A percentile compares a stretch with the other conserved stretches of the same genome.
phyloP scores from a whole-genome alignment of 2,329 filamentous ascomycete genomes.

The Aspergillus sp. region DNA sequence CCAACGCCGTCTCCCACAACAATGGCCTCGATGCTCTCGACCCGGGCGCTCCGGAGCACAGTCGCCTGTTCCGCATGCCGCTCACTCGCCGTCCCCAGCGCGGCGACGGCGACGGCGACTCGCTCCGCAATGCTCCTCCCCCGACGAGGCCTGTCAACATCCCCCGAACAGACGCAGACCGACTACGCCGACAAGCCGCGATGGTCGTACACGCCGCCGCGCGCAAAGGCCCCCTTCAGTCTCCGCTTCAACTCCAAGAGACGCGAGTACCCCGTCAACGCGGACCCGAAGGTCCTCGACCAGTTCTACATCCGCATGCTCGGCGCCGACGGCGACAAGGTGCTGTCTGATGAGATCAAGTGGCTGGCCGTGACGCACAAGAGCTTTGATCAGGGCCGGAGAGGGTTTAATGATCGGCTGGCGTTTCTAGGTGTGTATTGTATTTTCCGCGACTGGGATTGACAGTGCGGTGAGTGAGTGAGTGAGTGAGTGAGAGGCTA shows the following conservation, averaged over 20 bases:
- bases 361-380: slow-evolving; percentile 98
- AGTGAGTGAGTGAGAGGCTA: background rate
- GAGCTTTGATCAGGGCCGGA: slow-evolving; percentile 91
- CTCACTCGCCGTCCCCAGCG: slow-evolving; percentile 18
- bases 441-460: background rate
- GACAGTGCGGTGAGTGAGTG: background rate
- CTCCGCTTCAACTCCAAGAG: slow-evolving; percentile 34
- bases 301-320: slow-evolving; percentile 74
- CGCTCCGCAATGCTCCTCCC: slow-evolving; percentile 9
- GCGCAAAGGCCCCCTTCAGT: slow-evolving; percentile 65
- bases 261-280: slow-evolving; percentile 64
- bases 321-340: slow-evolving; percentile 66
- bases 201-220: slow-evolving; percentile 68
- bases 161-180: slow-evolving; percentile 26
- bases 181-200: slow-evolving; percentile 50
- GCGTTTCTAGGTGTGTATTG: slow-evolving; percentile 72
- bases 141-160: slow-evolving; percentile 27
- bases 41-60: slow-evolving; percentile 36
- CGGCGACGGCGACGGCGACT: slow-evolving; percentile 10
- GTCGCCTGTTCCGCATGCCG: slow-evolving; percentile 31
- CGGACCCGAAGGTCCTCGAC: slow-evolving; percentile 70
- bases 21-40: slow-evolving; percentile 51
- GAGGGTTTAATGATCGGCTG: slow-evolving; percentile 91
- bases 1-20: slow-evolving; percentile 7
- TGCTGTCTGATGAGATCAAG: slow-evolving; percentile 87